Percentiles rank a stretch among this genome's conserved stretches.
Conservation (phyloP, 2,329 filamentous ascomycete species). For the Dothiorella sarmentorum region DNA sequence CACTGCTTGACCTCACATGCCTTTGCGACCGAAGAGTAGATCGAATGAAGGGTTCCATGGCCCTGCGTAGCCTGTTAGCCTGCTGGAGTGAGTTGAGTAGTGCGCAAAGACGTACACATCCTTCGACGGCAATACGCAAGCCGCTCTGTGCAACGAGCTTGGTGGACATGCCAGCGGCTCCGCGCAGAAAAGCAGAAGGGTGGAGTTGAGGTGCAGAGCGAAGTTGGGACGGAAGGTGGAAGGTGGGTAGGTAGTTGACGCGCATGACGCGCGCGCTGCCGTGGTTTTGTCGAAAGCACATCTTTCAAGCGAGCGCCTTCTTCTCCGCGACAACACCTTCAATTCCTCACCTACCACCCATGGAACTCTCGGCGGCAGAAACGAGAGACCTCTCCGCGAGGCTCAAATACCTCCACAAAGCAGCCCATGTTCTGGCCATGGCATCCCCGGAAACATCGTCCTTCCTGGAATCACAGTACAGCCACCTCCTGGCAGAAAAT, state of each 20-base stretch:
- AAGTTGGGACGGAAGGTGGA: not conserved
- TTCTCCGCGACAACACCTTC: not conserved
- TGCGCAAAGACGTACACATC: conserved; percentile 62
- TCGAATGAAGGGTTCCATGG: conserved; percentile 86
- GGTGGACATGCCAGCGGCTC: not conserved
- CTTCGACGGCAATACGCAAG: conserved; percentile 77
- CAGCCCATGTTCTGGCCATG: conserved; percentile 31
- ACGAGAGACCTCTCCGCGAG: conserved; percentile 20
- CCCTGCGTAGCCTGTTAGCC: conserved; percentile 53
- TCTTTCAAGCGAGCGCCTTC: not conserved
- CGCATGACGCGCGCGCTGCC: not conserved
- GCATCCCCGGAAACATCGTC: conserved; percentile 34
- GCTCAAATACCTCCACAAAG: conserved; percentile 33
- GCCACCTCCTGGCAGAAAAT: conserved; percentile 26
- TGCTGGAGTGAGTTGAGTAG: not conserved
- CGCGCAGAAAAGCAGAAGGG: not conserved
- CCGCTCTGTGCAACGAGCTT: not conserved
- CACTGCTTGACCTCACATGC: conserved; percentile 70
- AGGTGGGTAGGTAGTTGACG: not conserved
- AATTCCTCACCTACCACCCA: not conserved
- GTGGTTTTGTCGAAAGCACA: not conserved
- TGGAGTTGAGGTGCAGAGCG: not conserved
- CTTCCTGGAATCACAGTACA: conserved; percentile 29
- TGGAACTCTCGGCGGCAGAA: not conserved
- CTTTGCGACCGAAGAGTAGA: conserved; percentile 74